Conservation (phyloP, 805 yeast species). For the Lipomyces spencermartinsiae region DNA sequence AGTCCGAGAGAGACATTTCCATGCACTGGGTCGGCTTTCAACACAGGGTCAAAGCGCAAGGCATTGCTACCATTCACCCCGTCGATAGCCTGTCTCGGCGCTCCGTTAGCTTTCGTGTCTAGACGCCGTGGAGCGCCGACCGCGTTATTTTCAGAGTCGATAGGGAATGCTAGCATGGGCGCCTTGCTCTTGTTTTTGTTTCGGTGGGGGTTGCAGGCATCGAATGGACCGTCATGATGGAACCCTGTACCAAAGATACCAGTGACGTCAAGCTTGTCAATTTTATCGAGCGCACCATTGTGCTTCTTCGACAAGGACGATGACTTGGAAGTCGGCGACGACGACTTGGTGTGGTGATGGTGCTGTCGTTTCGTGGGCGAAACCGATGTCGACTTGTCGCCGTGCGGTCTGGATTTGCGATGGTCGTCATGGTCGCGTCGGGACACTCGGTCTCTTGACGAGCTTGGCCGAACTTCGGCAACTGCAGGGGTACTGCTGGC, state of each 20-base stretch:
- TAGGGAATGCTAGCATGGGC: constrained; percentile 95
- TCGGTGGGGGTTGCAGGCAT: constrained; percentile 96
- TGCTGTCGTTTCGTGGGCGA: neutral
- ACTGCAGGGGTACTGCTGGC: neutral
- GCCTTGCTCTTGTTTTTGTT: constrained; percentile 76
- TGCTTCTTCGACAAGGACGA: constrained; percentile 8
- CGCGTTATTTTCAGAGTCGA: constrained; percentile 90
- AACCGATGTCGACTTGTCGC: neutral
- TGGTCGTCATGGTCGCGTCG: constrained; percentile 1
- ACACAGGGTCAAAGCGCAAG: constrained; percentile 65
- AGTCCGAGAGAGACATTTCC: constrained; percentile 87
- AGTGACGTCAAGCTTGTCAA: constrained; percentile 94
- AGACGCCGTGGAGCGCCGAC: constrained; percentile 58
- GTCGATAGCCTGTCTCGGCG: constrained; percentile 13
- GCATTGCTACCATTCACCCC: constrained; percentile 42
- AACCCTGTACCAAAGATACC: constrained; percentile 92
- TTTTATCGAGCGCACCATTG: constrained; percentile 74
- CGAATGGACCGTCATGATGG: constrained; percentile 99
- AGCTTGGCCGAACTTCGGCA: neutral
- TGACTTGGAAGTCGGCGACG: constrained; percentile 11
- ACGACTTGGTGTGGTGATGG: constrained; percentile 11
- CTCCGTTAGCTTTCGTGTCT: constrained; percentile 15
- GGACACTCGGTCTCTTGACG: neutral
- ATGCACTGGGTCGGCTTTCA: constrained; percentile 74
- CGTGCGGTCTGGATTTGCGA: constrained; percentile 13